Conservation (phyloP, 1,284 basidiomycete species). For the Tausonia pullulans region DNA sequence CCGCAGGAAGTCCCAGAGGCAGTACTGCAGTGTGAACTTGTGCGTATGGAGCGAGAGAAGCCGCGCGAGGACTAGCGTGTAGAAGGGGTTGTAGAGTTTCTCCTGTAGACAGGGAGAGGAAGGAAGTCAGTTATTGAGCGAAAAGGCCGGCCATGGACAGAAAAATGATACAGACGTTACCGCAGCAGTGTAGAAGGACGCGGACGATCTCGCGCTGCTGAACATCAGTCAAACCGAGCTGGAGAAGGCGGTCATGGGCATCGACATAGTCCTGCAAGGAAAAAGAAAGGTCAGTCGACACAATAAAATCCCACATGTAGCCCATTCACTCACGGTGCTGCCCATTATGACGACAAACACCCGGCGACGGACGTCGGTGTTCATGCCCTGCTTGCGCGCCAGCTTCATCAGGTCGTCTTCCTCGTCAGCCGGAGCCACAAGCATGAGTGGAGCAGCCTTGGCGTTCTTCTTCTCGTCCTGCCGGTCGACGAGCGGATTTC, state of each 20-base stretch:
- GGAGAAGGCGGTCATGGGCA: conserved; percentile 73
- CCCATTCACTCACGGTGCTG: conserved; percentile 54
- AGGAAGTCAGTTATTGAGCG: background rate
- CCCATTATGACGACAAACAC: conserved; percentile 92
- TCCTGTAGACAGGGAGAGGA: conserved; percentile 45
- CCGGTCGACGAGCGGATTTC: conserved; percentile 69
- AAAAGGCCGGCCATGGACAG: background rate
- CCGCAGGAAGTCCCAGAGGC: conserved; percentile 92
- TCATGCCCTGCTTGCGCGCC: conserved; percentile 93
- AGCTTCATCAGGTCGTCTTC: conserved; percentile 57
- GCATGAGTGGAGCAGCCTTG: conserved; percentile 5
- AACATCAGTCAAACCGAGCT: conserved; percentile 71
- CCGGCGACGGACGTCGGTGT: conserved; percentile 82
- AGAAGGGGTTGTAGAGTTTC: conserved; percentile 89
- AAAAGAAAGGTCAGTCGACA: background rate
- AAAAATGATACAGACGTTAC: conserved; percentile 51
- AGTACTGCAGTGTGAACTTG: conserved; percentile 88
- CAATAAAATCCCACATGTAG: conserved; percentile 4
- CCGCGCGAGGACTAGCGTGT: conserved; percentile 73
- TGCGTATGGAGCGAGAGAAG: conserved; percentile 39
- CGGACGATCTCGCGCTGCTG: conserved; percentile 92
- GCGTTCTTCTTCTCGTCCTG: conserved; percentile 21
- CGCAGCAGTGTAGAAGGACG: conserved; percentile 85
- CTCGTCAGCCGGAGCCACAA: conserved; percentile 23
- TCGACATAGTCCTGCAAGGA: conserved; percentile 72